A percentile compares a stretch with the other conserved stretches of the same genome.
Evolutionary conservation across 305 asterid genomes (phyloP).

Genomic region (Solanum hybrid): DNA sequence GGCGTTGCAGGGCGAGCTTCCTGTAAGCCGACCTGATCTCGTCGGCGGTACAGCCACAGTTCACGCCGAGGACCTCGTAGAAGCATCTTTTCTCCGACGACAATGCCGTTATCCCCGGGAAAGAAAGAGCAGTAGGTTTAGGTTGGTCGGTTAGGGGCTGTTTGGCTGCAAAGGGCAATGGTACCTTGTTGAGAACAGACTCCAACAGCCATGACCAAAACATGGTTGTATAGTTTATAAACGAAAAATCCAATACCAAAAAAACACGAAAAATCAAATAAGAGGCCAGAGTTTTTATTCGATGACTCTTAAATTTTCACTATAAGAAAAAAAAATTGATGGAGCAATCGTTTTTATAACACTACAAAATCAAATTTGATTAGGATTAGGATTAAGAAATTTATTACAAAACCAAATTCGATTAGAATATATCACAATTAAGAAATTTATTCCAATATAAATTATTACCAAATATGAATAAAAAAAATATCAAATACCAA

Average conservation of each 20-base stretch:
- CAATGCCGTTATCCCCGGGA: constrained; percentile 1
- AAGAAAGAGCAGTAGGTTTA: not conserved
- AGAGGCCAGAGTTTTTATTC: not conserved
- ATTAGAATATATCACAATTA: not conserved
- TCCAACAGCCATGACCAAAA: not conserved
- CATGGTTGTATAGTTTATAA: not conserved
- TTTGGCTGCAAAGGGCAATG: not conserved
- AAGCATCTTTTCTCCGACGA: constrained; percentile 75
- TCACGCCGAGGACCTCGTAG: constrained; percentile 73
- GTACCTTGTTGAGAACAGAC: not conserved
- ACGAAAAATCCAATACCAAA: not conserved
- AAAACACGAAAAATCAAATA: too few species aligned
- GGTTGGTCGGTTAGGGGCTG: not conserved
- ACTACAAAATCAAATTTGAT: not conserved
- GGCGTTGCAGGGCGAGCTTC: constrained; percentile 84
- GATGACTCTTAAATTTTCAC: too few species aligned
- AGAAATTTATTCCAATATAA: not conserved
- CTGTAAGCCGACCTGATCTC: constrained; percentile 78
- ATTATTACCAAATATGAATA: not conserved
- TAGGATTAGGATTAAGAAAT: not conserved
- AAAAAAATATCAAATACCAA: not conserved
- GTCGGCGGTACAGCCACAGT: constrained; percentile 59
- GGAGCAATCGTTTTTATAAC: not conserved
- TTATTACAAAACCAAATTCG: not conserved
- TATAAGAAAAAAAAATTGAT: too few species aligned